phyloP scores from a whole-genome alignment of 306 rosid species.

The Vigna nakashimae region DNA sequence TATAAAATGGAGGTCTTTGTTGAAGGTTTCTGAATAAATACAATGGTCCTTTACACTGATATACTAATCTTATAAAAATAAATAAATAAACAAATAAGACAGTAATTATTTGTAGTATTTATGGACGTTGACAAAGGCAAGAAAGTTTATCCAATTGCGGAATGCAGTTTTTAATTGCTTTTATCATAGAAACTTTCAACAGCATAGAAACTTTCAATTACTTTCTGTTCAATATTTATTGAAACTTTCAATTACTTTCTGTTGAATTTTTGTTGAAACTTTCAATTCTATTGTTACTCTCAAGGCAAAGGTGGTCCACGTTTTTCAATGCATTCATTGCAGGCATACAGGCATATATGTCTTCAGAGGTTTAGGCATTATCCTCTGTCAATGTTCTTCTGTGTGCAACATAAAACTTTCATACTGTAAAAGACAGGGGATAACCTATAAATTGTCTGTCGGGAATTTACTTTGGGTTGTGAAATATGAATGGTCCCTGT shows the following conservation, averaged over 20 bases:
- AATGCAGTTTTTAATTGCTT: not conserved
- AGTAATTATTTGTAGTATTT: not conserved
- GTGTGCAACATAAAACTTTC: not conserved
- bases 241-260: no score
- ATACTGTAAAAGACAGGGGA: not conserved
- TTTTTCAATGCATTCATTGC: conserved; percentile 1
- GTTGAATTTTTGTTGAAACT: no score
- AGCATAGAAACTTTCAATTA: no score
- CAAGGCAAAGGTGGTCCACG: conserved; percentile 18
- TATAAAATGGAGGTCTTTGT: no score
- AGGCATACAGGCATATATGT: not conserved
- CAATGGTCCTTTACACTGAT: no score
- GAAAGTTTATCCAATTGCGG: not conserved
- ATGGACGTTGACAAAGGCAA: not conserved
- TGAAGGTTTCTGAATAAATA: no score
- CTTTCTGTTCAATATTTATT: no score
- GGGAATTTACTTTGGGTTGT: not conserved
- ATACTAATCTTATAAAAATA: no score
- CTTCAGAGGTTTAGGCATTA: not conserved
- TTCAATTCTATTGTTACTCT: not conserved
- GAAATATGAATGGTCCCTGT: no score
- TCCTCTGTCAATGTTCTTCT: not conserved
- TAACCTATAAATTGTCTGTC: not conserved
- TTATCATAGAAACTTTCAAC: no score
- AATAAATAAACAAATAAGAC: no score